Percentiles rank a stretch among this genome's conserved stretches.
phyloP scores from a whole-genome alignment of 2,329 filamentous ascomycete species.

The Colletotrichum higginsianum region DNA sequence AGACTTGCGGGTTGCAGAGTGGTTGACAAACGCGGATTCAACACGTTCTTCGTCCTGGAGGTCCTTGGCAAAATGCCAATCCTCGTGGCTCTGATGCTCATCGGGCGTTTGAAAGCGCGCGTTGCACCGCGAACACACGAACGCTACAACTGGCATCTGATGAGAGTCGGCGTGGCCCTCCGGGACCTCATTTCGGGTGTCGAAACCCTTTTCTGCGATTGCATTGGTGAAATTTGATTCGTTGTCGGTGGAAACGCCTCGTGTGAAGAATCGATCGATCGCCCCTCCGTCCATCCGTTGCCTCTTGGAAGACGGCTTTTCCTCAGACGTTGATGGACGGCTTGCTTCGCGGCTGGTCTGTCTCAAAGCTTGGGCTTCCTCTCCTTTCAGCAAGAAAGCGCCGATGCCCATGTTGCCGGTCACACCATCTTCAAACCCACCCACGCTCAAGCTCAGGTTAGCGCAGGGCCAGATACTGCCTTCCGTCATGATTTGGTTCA shows the following conservation, averaged over 20 bases:
- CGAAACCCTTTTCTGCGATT: conserved; percentile 23
- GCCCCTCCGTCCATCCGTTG: conserved; percentile 63
- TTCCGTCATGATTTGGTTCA: conserved; percentile 84
- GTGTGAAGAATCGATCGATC: conserved; percentile 73
- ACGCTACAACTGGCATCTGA: conserved; percentile 55
- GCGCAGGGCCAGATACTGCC: conserved; percentile 90
- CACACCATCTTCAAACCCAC: conserved; percentile 92
- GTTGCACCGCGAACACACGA: conserved; percentile 76
- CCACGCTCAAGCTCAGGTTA: conserved; percentile 90
- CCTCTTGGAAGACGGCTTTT: conserved; percentile 54
- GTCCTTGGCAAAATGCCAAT: conserved; percentile 96
- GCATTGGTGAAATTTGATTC: conserved; percentile 45
- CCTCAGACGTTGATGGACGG: conserved; percentile 18
- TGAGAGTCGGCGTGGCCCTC: not conserved
- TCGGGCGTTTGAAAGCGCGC: conserved; percentile 70
- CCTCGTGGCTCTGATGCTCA: conserved; percentile 81
- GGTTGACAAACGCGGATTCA: conserved; percentile 60
- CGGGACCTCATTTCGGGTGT: conserved; percentile 29
- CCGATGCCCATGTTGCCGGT: conserved; percentile 89
- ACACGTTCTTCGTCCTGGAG: conserved; percentile 77
- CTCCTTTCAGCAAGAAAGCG: conserved; percentile 84
- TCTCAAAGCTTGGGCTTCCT: conserved; percentile 72
- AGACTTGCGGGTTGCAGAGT: conserved; percentile 51
- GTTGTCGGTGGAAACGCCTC: conserved; percentile 52
- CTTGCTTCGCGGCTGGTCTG: conserved; percentile 48